These are phyloP conservation scores for Kondoa malvinella DNA, from an alignment of 768 basidiomycete species.

Conservation along the genomic window DNA sequence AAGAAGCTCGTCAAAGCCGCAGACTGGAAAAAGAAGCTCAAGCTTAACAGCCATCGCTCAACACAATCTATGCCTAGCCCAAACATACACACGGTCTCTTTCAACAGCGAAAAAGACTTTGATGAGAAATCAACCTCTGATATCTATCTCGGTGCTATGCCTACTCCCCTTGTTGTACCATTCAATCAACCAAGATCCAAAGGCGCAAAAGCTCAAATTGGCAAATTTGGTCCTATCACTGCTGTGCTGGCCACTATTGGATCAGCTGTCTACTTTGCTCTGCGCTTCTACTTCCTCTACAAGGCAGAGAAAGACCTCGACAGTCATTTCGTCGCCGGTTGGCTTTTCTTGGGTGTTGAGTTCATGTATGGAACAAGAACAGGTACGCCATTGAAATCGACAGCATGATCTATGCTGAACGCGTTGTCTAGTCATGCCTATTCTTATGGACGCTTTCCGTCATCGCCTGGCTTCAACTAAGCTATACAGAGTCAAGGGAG, in stretches of 20 bases:
- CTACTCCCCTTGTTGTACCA: not conserved
- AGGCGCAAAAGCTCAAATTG: not conserved
- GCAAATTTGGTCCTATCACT: slow-evolving; percentile 4
- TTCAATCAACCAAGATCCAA: not conserved
- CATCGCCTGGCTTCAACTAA: slow-evolving; percentile 4
- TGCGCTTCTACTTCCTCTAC: slow-evolving; percentile 5
- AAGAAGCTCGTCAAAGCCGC: slow-evolving; percentile 3
- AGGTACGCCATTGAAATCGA: slow-evolving; percentile 8
- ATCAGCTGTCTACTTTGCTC: slow-evolving; percentile 8
- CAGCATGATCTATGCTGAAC: not conserved
- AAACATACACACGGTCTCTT: not conserved
- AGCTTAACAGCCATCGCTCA: not conserved
- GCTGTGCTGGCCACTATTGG: slow-evolving; percentile 7
- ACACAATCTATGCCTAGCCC: not conserved
- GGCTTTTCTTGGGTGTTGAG: slow-evolving; percentile 15
- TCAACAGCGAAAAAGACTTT: not conserved
- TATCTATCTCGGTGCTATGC: not conserved
- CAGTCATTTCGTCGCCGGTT: slow-evolving; percentile 8
- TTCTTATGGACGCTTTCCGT: slow-evolving; percentile 1
- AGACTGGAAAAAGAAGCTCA: slow-evolving; percentile 4
- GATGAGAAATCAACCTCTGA: slow-evolving; percentile 1
- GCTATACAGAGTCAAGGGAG: slow-evolving; percentile 22
- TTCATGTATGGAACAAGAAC: slow-evolving; percentile 9
- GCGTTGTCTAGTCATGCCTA: not conserved
- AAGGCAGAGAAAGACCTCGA: slow-evolving; percentile 6